These are phyloP conservation scores for Hypoxylon sp. DNA, from an alignment of 2,329 filamentous ascomycete genomes.

Conservation along the genomic window DNA sequence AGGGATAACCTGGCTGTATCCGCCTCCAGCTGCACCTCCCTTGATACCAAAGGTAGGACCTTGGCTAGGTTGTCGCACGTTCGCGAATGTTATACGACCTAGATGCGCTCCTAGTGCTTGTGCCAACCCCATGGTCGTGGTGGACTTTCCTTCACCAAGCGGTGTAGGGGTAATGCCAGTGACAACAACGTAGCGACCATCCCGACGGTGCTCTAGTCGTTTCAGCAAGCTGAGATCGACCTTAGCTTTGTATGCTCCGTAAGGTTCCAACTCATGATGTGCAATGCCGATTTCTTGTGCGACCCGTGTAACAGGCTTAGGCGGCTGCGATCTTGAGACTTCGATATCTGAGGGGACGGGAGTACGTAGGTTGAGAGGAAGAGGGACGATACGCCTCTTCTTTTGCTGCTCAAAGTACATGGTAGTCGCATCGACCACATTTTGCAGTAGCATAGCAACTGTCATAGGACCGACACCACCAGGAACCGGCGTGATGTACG, in stretches of 20 bases:
- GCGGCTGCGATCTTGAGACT: constrained; percentile 88
- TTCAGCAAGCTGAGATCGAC: constrained; percentile 86
- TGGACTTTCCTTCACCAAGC: constrained; percentile 97
- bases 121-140: constrained; percentile 94
- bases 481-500: constrained; percentile 94
- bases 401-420: constrained; percentile 87
- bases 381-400: constrained; percentile 81
- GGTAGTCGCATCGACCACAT: constrained; percentile 89
- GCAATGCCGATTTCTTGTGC: constrained; percentile 91
- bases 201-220: constrained; percentile 85
- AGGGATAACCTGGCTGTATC: constrained; percentile 98
- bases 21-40: constrained; percentile 95
- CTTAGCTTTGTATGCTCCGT: constrained; percentile 96
- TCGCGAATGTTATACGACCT: constrained; percentile 90
- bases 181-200: constrained; percentile 93
- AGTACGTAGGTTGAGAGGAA: constrained; percentile 83
- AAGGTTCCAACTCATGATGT: constrained; percentile 91
- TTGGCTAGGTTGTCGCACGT: constrained; percentile 96
- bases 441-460: constrained; percentile 96
- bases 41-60: constrained; percentile 99
- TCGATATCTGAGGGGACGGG: constrained; percentile 97
- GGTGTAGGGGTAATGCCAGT: constrained; percentile 97
- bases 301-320: constrained; percentile 90
- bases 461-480: constrained; percentile 99
- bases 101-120: constrained; percentile 93